A percentile compares a stretch with the other conserved stretches of the same genome.
phyloP scores from a whole-genome alignment of 192 early-diverging fungal genomes.

The Linnemannia elongata region DNA sequence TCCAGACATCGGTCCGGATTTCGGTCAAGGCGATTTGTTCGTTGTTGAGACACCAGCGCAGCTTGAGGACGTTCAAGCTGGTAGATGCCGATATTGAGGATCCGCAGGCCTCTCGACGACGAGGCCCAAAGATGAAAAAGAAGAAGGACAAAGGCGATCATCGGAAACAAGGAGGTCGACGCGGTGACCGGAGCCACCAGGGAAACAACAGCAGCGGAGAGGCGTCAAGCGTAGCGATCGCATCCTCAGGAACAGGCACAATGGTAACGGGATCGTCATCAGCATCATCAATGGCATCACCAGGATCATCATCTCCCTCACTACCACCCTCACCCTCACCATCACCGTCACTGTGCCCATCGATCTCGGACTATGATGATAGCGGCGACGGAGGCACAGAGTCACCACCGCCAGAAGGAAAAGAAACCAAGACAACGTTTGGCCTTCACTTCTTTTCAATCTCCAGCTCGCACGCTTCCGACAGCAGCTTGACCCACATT shows the following conservation, averaged over 20 bases:
- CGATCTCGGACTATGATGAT: neutral
- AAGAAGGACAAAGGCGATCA: neutral
- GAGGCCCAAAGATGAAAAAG: neutral
- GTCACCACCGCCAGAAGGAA: neutral
- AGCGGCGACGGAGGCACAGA: neutral
- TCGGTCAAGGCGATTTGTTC: slow-evolving; percentile 10
- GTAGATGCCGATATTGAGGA: slow-evolving; percentile 38
- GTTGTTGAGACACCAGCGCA: neutral
- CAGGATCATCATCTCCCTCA: neutral
- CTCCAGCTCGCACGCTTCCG: slow-evolving; percentile 22
- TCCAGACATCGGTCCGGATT: slow-evolving; percentile 25
- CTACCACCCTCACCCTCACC: neutral
- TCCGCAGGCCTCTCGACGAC: neutral
- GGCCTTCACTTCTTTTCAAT: slow-evolving; percentile 16
- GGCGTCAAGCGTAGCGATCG: neutral
- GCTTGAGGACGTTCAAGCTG: slow-evolving; percentile 17
- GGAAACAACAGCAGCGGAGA: neutral
- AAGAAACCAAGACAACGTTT: neutral
- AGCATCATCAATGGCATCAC: neutral
- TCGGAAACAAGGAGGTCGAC: neutral
- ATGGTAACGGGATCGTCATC: neutral
- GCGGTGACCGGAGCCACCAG: neutral
- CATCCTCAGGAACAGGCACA: neutral
- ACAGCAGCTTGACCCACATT: neutral
- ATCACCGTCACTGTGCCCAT: neutral